A percentile compares a stretch with the other conserved stretches of the same genome.
Conservation (phyloP, 306 rosid species). For the Argentina anserina region DNA sequence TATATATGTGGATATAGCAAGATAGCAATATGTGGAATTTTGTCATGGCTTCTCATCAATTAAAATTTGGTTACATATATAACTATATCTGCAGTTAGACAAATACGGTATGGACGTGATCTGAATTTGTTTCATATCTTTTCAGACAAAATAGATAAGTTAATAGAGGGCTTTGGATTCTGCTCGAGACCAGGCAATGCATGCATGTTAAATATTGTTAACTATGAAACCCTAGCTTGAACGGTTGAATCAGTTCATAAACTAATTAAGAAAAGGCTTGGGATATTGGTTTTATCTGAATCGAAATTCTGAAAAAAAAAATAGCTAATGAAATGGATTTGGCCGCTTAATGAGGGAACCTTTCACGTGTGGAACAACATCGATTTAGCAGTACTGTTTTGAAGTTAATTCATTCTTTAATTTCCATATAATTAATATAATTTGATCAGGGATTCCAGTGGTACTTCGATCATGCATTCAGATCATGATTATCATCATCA, state of each 20-base stretch:
- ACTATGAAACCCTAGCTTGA: neutral
- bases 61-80: too few species aligned
- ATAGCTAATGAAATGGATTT: conserved; percentile 2
- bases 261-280: neutral
- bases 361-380: conserved; percentile 25
- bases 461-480: neutral
- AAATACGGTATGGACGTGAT: conserved; percentile 1
- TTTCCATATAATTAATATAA: too few species aligned
- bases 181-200: conserved; percentile 13
- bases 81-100: neutral
- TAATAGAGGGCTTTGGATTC: conserved; percentile 25
- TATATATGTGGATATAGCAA: neutral
- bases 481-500: neutral
- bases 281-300: conserved; percentile 8
- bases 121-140: conserved; percentile 5
- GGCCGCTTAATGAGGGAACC: conserved; percentile 2
- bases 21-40: neutral
- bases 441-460: neutral
- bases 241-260: neutral
- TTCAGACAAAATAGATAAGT: neutral
- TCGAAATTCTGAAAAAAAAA: neutral
- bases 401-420: neutral
- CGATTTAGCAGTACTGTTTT: neutral
- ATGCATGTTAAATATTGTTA: neutral
- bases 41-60: neutral